Evolutionary conservation across 2,329 filamentous ascomycete genomes (phyloP), one percentile per base, ranked within the genome.

Genomic region (Akanthomyces dipterigenus): DNA sequence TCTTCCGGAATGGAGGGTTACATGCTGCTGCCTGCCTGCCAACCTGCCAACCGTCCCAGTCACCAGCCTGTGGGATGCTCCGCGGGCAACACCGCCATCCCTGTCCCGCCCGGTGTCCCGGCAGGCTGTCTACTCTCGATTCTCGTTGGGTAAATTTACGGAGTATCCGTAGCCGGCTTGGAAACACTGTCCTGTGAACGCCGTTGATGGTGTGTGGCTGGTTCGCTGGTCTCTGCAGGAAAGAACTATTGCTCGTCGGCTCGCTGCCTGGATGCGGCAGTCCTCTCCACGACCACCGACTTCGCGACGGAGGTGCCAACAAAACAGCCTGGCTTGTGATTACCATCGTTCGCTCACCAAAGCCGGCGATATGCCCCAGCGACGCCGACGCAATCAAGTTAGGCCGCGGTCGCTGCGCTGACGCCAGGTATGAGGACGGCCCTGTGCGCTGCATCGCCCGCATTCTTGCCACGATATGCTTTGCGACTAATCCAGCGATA

Each of bases 381-480:
- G 22, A 50, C 6, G 55, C 43, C 42, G n/a, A 46, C 28, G n/a
- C 55, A 34, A 22, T 34, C 45, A 14, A 34, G 45, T 22, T 7
- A 12, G 31, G 31, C 31, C 11, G 56, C 51, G 56, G 56, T n/a
- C 56, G 31, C 12, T 60, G 48, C 57, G 38, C 48, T 53, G 36
- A 53, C 57, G 57, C 48, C 57, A 45, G 56, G 46, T n/a, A 46
- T 45, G 38, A 28, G 24, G 5, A 38, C 4, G 34, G 46, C n/a
- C 49, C 57, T 60, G 57, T 53, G 48, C 57, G 48, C 49, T 60
- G 57, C 57, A 46, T 53, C 40, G 28, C 40, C 57, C 57, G 49
- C 57, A 53, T 60, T 53, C 57, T 54, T 16, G 28, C 14, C 40
- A 28, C 56, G 36, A 59, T 43, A 22, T 51, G 46, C 46, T 51